phyloP scores from a whole-genome alignment of 2,329 filamentous ascomycete species.

The Diplodia mutila region DNA sequence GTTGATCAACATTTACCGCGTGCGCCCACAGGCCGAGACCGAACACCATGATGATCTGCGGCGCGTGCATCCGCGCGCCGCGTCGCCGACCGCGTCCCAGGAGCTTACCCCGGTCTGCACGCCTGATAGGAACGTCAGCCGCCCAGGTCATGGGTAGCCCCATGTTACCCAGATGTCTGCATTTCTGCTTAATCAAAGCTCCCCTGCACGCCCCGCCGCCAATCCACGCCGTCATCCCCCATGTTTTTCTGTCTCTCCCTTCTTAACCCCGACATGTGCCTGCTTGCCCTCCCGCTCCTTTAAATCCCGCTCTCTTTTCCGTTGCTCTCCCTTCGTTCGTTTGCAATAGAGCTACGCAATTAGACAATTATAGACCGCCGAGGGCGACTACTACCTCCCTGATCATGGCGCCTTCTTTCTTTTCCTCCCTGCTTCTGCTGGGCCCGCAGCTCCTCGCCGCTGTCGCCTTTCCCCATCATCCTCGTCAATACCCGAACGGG shows the following conservation, averaged over 20 bases:
- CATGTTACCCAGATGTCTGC: conserved; percentile 12
- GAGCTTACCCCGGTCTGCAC: conserved; percentile 6
- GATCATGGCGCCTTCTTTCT: conserved; percentile 15
- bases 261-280: conserved; percentile 4
- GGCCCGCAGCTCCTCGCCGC: conserved; percentile 1
- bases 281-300: neutral
- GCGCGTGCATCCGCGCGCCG: conserved; percentile 14
- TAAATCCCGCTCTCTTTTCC: too few relatives aligned
- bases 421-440: conserved; percentile 5
- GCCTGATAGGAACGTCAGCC: conserved; percentile 20
- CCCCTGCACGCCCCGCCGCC: neutral
- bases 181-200: conserved; percentile 18
- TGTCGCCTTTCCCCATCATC: conserved; percentile 8
- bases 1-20: conserved; percentile 5
- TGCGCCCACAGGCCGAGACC: neutral
- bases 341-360: neutral
- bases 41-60: neutral
- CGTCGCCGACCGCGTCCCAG: neutral
- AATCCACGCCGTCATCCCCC: neutral
- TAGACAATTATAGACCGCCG: neutral
- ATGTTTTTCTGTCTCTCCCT: neutral
- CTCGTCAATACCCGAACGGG: neutral
- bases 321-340: neutral
- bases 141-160: conserved; percentile 22
- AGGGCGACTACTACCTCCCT: neutral